Evolutionary conservation across 352 stramenopile species (phyloP).

Genomic region (Pythium monospermum): DNA sequence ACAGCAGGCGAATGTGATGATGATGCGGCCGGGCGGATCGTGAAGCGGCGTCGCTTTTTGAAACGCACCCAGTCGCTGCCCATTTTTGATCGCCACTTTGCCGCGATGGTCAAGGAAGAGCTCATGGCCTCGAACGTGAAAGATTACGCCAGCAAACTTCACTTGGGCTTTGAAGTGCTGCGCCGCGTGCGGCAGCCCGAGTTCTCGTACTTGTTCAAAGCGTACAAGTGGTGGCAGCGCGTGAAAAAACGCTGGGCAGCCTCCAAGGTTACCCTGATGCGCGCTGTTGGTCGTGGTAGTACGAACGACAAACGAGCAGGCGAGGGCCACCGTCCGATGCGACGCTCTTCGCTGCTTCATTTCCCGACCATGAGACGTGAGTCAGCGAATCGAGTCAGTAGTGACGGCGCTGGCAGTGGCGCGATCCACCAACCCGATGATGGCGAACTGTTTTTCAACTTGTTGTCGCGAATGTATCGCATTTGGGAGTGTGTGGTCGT

Average conservation of each 20-base stretch:
- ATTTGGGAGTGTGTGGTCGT: slow-evolving; percentile 55
- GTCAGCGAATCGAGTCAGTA: neutral
- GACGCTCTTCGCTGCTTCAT: slow-evolving; percentile 1
- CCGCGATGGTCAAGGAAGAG: slow-evolving; percentile 45
- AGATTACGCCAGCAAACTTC: slow-evolving; percentile 49
- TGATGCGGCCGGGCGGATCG: slow-evolving; percentile 1
- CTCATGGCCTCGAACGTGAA: slow-evolving; percentile 57
- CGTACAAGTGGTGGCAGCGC: slow-evolving; percentile 39
- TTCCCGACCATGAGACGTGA: slow-evolving; percentile 2
- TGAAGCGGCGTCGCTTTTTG: slow-evolving; percentile 33
- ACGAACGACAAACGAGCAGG: neutral
- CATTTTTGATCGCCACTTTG: slow-evolving; percentile 58
- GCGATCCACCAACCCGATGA: slow-evolving; percentile 3
- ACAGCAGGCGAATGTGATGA: neutral
- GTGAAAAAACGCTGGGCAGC: slow-evolving; percentile 10
- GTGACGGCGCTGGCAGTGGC: neutral
- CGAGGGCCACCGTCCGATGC: neutral
- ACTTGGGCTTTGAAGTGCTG: slow-evolving; percentile 48
- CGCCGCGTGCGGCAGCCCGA: slow-evolving; percentile 48
- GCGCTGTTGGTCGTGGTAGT: too few relatives aligned
- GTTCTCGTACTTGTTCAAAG: slow-evolving; percentile 45
- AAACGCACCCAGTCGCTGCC: slow-evolving; percentile 62
- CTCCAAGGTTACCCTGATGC: neutral
- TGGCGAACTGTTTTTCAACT: slow-evolving; percentile 48
- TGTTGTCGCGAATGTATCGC: slow-evolving; percentile 41